These are phyloP conservation scores for Brassica carinata DNA, from an alignment of 345 rosid species.

Conservation along the genomic window DNA sequence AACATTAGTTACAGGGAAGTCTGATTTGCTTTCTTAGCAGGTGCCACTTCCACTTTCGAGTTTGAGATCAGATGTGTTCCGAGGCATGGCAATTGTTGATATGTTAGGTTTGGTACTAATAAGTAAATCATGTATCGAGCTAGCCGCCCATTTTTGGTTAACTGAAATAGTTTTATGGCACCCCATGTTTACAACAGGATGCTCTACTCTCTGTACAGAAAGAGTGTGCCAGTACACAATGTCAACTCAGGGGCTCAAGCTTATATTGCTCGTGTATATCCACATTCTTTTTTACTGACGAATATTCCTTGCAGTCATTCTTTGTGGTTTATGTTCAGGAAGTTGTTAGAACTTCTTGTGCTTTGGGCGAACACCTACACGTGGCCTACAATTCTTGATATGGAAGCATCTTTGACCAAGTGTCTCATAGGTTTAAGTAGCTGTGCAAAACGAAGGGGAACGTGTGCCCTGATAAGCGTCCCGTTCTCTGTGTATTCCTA, in stretches of 20 bases:
- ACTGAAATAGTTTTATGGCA: too few species aligned
- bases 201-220: not conserved
- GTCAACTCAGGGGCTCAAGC: constrained; percentile 6
- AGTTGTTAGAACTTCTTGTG: constrained; percentile 60
- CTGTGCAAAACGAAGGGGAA: constrained; percentile 90
- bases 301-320: constrained; percentile 10
- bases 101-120: not conserved
- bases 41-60: too few species aligned
- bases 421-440: constrained; percentile 93
- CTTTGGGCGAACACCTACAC: too few species aligned
- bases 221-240: not conserved
- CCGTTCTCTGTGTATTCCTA: constrained; percentile 83
- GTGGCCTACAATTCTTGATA: not conserved
- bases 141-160: too few species aligned
- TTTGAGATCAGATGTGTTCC: not conserved
- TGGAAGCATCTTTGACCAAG: constrained; percentile 44
- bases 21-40: too few species aligned
- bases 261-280: constrained; percentile 17
- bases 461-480: constrained; percentile 81
- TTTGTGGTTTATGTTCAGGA: constrained; percentile 51
- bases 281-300: not conserved
- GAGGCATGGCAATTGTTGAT: not conserved
- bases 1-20: too few species aligned
- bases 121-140: not conserved
- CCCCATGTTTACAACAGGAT: not conserved